Evolutionary conservation across 352 stramenopile species (phyloP).

Genomic region (Pythium graminicola): DNA sequence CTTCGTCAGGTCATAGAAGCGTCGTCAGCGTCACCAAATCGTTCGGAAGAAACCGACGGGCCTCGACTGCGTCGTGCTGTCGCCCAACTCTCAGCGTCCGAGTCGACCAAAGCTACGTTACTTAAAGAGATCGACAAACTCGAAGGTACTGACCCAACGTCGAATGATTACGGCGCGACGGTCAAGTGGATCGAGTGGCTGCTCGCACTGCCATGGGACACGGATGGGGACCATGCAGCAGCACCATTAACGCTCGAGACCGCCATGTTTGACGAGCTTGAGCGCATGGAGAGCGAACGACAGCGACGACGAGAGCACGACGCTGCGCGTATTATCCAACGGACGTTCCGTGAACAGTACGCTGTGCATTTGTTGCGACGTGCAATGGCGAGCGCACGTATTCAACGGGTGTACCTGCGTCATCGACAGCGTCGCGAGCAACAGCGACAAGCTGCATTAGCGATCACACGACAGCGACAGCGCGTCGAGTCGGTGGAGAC

Average conservation of each 20-base stretch:
- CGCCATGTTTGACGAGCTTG: slow-evolving; percentile 37
- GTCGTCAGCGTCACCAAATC: too few species aligned
- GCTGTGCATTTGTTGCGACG: slow-evolving; percentile 28
- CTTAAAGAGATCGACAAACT: slow-evolving; percentile 47
- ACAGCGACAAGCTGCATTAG: not conserved
- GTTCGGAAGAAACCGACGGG: slow-evolving; percentile 14
- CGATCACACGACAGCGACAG: not conserved
- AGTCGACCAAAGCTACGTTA: slow-evolving; percentile 29
- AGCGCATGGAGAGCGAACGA: slow-evolving; percentile 28
- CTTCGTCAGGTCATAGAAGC: slow-evolving; percentile 12
- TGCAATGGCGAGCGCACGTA: slow-evolving; percentile 19
- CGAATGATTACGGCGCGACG: slow-evolving; percentile 27
- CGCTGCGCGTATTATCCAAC: slow-evolving; percentile 38
- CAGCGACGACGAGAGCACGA: not conserved
- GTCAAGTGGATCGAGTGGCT: slow-evolving; percentile 62
- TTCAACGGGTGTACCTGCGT: slow-evolving; percentile 29
- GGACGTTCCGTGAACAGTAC: slow-evolving; percentile 31
- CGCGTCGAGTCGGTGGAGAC: not conserved
- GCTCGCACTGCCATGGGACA: slow-evolving; percentile 42
- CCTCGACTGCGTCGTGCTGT: slow-evolving; percentile 24
- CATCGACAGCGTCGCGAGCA: slow-evolving; percentile 3
- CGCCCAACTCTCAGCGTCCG: slow-evolving; percentile 13
- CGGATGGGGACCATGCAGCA: slow-evolving; percentile 16
- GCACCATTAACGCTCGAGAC: slow-evolving; percentile 14
- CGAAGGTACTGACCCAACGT: slow-evolving; percentile 21